Conservation (phyloP, 805 yeast genomes). For the Lachancea thermotolerans region DNA sequence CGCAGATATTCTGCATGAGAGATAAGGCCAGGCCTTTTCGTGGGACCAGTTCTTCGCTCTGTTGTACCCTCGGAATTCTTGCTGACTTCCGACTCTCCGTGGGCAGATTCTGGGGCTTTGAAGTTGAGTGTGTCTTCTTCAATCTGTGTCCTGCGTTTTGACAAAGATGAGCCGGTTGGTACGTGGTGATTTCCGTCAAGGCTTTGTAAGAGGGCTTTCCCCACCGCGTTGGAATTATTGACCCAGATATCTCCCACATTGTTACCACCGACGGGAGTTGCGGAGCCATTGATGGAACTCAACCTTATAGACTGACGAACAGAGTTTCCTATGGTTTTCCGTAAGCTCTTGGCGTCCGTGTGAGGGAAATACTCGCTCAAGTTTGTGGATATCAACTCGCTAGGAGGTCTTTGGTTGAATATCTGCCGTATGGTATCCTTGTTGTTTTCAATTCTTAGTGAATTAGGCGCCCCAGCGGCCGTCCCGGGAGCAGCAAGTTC, state of each 20-base stretch:
- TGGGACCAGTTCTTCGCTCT: not conserved
- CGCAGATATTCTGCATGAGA: not conserved
- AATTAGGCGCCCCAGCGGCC: not conserved
- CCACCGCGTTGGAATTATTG: constrained; percentile 50
- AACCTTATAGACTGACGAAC: constrained; percentile 69
- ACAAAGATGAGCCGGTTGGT: not conserved
- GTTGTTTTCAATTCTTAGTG: constrained; percentile 19
- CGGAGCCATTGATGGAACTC: constrained; percentile 19
- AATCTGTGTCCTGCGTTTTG: constrained; percentile 28
- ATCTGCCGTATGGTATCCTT: constrained; percentile 35
- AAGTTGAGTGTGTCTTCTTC: constrained; percentile 8
- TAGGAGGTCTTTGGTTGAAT: constrained; percentile 89
- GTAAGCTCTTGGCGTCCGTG: constrained; percentile 61
- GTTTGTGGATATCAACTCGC: constrained; percentile 83
- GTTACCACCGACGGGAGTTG: constrained; percentile 26
- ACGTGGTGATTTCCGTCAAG: constrained; percentile 18
- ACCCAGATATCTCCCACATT: constrained; percentile 62
- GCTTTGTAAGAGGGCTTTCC: constrained; percentile 36
- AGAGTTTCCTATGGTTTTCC: constrained; percentile 76
- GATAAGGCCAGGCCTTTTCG: constrained; percentile 1
- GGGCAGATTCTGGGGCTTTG: constrained; percentile 34
- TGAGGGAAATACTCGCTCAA: constrained; percentile 89
- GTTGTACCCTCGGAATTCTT: not conserved
- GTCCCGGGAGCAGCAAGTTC: not conserved
- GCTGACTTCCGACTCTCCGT: not conserved